These are phyloP conservation scores for Gilbertella persicaria DNA, from an alignment of 371 early-diverging fungal species.

Conservation along the genomic window DNA sequence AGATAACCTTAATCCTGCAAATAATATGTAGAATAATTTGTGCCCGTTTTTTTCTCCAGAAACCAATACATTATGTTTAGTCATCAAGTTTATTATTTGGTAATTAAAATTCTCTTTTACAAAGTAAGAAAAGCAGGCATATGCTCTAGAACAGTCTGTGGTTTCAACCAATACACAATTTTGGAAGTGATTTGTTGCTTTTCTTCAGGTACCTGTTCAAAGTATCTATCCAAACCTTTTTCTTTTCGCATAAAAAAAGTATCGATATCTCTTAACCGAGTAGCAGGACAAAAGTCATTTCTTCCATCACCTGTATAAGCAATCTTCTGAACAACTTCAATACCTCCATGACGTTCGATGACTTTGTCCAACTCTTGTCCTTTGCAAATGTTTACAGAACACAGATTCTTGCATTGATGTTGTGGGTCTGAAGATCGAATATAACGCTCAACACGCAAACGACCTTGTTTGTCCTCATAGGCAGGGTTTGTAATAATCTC, in stretches of 20 bases:
- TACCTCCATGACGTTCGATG: conserved; percentile 31
- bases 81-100: too few species aligned
- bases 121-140: conserved; percentile 14
- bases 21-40: too few species aligned
- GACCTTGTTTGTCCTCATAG: conserved; percentile 51
- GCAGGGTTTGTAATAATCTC: conserved; percentile 77
- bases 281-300: conserved; percentile 50
- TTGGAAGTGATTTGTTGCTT: not conserved
- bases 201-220: conserved; percentile 4
- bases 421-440: conserved; percentile 45
- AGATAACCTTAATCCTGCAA: too few species aligned
- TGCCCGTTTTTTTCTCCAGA: too few species aligned
- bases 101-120: not conserved
- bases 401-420: conserved; percentile 66
- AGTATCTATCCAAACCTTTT: conserved; percentile 17
- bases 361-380: conserved; percentile 49
- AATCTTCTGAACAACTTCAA: conserved; percentile 15
- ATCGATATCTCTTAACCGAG: conserved; percentile 33
- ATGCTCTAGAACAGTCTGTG: conserved; percentile 17
- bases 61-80: too few species aligned
- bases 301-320: conserved; percentile 51
- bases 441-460: conserved; percentile 56
- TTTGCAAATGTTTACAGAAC: conserved; percentile 78
- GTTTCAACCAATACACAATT: conserved; percentile 12
- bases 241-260: conserved; percentile 17